phyloP scores from a whole-genome alignment of 495 filamentous ascomycete genomes.

The Aspergillus affinis region DNA sequence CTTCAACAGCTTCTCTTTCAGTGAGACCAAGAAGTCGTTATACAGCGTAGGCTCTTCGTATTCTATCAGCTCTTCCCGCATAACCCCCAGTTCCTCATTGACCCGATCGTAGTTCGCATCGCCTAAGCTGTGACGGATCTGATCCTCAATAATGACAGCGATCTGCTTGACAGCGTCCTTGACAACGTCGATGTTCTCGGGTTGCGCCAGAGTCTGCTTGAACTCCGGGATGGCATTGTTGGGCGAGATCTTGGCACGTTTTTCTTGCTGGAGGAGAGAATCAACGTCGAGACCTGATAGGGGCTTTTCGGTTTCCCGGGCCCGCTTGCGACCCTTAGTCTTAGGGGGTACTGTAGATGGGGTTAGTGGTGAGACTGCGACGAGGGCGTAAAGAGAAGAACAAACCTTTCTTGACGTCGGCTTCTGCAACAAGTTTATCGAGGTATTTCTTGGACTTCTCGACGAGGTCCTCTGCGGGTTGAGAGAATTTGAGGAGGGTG shows the following conservation, averaged over 20 bases:
- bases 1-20: constrained; percentile 71
- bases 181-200: constrained; percentile 61
- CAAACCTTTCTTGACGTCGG: constrained; percentile 83
- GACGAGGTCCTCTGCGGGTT: constrained; percentile 67
- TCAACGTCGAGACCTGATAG: constrained; percentile 90
- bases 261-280: constrained; percentile 64
- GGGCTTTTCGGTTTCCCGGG: constrained; percentile 72
- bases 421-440: constrained; percentile 61
- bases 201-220: constrained; percentile 70
- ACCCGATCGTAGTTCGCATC: constrained; percentile 73
- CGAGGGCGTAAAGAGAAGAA: not conserved
- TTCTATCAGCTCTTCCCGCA: constrained; percentile 74
- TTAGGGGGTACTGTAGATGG: constrained; percentile 72
- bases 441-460: constrained; percentile 54
- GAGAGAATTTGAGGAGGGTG: constrained; percentile 70
- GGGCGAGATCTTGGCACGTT: constrained; percentile 64
- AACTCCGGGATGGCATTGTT: constrained; percentile 90
- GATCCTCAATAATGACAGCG: constrained; percentile 62
- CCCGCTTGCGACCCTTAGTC: constrained; percentile 68
- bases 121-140: constrained; percentile 71
- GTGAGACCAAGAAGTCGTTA: constrained; percentile 67
- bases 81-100: constrained; percentile 70
- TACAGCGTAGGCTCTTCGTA: constrained; percentile 75
- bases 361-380: constrained; percentile 3
- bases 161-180: constrained; percentile 74